These are phyloP conservation scores for Ganoderma multipileum DNA, from an alignment of 1,284 basidiomycete species.

Conservation along the genomic window DNA sequence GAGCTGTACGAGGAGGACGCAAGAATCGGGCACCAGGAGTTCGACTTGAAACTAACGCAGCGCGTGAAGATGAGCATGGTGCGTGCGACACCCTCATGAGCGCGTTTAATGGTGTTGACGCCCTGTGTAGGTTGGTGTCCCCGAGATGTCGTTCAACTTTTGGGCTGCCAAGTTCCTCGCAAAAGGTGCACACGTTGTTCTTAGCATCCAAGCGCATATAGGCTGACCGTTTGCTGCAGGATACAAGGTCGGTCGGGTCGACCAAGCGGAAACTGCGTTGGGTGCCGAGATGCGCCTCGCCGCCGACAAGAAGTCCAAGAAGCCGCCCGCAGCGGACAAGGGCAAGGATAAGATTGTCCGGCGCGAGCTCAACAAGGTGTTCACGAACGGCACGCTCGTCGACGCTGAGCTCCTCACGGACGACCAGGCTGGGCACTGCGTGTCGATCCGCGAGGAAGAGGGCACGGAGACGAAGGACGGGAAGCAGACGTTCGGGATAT, in stretches of 20 bases:
- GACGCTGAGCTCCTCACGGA: constrained; percentile 90
- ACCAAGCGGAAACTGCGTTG: constrained; percentile 94
- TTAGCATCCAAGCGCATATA: neutral
- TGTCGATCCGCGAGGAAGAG: constrained; percentile 71
- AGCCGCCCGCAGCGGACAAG: constrained; percentile 52
- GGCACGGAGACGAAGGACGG: constrained; percentile 17
- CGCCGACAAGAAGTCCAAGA: constrained; percentile 69
- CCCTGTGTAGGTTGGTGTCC: constrained; percentile 84
- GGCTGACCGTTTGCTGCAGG: constrained; percentile 51
- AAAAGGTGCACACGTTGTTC: constrained; percentile 56
- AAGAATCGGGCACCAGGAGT: constrained; percentile 87
- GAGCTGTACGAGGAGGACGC: constrained; percentile 97
- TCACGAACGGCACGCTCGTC: constrained; percentile 96
- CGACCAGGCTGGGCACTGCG: constrained; percentile 95
- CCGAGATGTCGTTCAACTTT: constrained; percentile 92
- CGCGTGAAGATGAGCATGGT: constrained; percentile 99
- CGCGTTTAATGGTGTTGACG: neutral
- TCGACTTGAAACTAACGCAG: constrained; percentile 91
- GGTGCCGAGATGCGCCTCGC: constrained; percentile 84
- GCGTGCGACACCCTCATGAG: constrained; percentile 27
- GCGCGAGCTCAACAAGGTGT: constrained; percentile 94
- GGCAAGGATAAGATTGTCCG: constrained; percentile 80
- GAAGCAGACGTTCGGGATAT: constrained; percentile 51
- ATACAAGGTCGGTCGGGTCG: constrained; percentile 97
- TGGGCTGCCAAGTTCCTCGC: constrained; percentile 90